A percentile compares a stretch with the other conserved stretches of the same genome.
Conservation (phyloP, 1,284 basidiomycete species). For the Tilletia setariae region DNA sequence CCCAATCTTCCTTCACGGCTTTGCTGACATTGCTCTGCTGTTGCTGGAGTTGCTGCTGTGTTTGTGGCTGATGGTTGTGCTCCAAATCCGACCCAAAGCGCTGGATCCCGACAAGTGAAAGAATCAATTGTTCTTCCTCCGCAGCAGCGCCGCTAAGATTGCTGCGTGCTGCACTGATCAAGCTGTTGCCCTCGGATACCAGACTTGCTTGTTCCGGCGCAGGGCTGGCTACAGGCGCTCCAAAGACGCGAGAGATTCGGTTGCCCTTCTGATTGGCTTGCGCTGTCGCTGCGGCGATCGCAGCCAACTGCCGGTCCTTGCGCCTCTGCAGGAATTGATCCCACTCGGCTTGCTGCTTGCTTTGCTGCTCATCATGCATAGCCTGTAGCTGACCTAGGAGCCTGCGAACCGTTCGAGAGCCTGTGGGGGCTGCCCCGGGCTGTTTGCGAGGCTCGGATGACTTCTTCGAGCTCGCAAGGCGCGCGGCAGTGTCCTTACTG, state of each 20-base stretch:
- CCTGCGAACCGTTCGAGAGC: conserved; percentile 70
- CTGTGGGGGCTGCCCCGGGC: conserved; percentile 20
- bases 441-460: not conserved
- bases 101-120: conserved; percentile 73
- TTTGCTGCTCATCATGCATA: conserved; percentile 80
- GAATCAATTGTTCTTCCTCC: conserved; percentile 61
- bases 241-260: not conserved
- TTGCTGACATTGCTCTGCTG: conserved; percentile 56
- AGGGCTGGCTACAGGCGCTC: not conserved
- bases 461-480: too few relatives aligned
- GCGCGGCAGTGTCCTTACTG: too few relatives aligned
- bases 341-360: conserved; percentile 74
- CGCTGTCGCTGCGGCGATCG: not conserved
- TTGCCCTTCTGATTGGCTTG: not conserved
- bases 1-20: conserved; percentile 68
- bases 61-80: too few relatives aligned
- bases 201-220: not conserved
- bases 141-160: conserved; percentile 64
- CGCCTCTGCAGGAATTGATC: conserved; percentile 74
- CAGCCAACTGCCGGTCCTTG: conserved; percentile 54
- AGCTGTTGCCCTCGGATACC: too few relatives aligned
- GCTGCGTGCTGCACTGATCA: too few relatives aligned
- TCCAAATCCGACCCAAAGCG: conserved; percentile 64
- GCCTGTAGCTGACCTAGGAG: conserved; percentile 77
- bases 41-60: too few relatives aligned